Conservation (phyloP, 768 basidiomycete genomes). For the Tylopilus rubrobrunneus region DNA sequence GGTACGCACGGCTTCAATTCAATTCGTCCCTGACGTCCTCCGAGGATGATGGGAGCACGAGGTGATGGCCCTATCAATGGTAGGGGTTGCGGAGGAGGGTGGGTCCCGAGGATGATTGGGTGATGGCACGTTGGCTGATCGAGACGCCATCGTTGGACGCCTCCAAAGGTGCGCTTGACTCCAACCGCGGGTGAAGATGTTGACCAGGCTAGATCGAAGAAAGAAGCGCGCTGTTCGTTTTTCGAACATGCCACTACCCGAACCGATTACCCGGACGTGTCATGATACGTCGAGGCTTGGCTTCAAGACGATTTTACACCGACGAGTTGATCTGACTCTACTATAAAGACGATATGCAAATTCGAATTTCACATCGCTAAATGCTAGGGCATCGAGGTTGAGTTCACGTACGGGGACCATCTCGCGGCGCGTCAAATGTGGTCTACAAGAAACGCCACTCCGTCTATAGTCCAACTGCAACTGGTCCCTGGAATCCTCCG, state of each 20-base stretch:
- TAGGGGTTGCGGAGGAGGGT: neutral
- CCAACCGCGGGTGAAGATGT: neutral
- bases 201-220: neutral
- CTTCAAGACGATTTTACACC: neutral
- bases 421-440: neutral
- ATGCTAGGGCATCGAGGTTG: neutral
- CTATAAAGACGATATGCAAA: no score
- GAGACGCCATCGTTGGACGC: neutral
- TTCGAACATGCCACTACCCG: no score
- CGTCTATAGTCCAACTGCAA: neutral
- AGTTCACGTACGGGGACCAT: neutral
- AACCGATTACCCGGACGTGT: neutral
- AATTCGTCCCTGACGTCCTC: neutral
- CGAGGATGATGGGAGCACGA: conserved; percentile 3
- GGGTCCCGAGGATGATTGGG: no score
- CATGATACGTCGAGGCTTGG: neutral
- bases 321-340: neutral
- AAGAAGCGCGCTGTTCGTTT: no score
- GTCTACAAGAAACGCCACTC: neutral
- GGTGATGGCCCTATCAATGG: neutral
- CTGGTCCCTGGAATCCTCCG: neutral
- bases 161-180: neutral
- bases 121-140: neutral
- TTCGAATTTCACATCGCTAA: no score
- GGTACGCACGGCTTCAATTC: neutral